Base-by-base conservation (phyloP, 108 stramenopile species). In the Cyclostephanos tholiformis region DNA sequence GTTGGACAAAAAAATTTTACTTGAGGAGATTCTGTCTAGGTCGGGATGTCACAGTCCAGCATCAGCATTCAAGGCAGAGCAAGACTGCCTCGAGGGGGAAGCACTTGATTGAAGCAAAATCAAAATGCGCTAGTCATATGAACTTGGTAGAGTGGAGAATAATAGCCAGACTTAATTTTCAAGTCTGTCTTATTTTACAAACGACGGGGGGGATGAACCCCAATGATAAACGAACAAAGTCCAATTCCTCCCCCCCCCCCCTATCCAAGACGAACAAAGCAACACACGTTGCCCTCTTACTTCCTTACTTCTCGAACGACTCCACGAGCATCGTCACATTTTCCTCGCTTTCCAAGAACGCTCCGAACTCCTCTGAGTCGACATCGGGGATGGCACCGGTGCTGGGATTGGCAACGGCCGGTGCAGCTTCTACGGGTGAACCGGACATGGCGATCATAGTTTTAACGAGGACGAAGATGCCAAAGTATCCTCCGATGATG, bases 401-500 rank as follows among this genome's bases (percentile, higher is more conserved):
- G 32, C 85, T 90, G 7, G 94, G 86, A n/a, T n/a, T n/a, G 26
- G 89, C 89, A 19, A 89, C 68, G 59, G 86, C 79, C 12, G 86
- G 86, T 13, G 85, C 87, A 48, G 60, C 82, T 73, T 91, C 91
- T 23, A 85, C 90, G 22, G 82, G 61, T 19, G 89, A 83, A 19
- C 59, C 26, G 20, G 65, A 66, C 49, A 80, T 46, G 61, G 78
- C 78, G 23, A 27, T 46, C 72, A 74, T 84, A 69, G 88, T 83
- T 77, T 88, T 89, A 77, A 59, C 78, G 23, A 90, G 60, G 50
- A 83, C 59, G 55, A 84, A 81, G 17, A 91, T 76, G 14, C 81
- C 83, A 41, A 67, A 52, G 75, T 94, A 94, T 78, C 87, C 88
- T 50, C 88, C 86, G 46, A 92, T 71, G 72, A 94, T 90, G 69